These are phyloP conservation scores for Puccinia polysora DNA, from an alignment of 1,284 basidiomycete species.

Conservation along the genomic window DNA sequence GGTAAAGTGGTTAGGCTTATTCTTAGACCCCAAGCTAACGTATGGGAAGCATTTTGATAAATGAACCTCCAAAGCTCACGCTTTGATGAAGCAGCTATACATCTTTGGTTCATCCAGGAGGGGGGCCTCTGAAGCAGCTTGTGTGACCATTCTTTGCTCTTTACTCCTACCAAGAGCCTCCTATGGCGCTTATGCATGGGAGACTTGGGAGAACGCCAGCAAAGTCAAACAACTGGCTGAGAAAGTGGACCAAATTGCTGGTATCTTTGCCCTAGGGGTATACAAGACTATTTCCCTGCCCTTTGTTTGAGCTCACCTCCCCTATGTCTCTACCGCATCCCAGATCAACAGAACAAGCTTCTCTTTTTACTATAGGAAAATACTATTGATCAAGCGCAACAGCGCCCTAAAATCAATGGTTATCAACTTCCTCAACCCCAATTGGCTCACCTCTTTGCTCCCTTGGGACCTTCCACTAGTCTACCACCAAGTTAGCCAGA, in stretches of 20 bases:
- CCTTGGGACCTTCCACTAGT: too few relatives aligned
- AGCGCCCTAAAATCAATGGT: too few relatives aligned
- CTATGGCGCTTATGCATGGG: background rate
- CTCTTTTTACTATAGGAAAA: background rate
- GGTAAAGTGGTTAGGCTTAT: constrained; percentile 17
- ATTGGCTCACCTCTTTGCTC: too few relatives aligned
- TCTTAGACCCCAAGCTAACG: background rate
- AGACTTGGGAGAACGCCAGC: background rate
- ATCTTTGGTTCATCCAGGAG: background rate
- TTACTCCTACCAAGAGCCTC: background rate
- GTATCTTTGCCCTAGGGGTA: background rate
- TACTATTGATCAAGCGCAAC: too few relatives aligned
- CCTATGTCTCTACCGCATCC: background rate
- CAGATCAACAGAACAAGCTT: background rate
- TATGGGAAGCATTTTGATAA: background rate
- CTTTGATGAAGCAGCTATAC: background rate
- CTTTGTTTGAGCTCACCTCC: background rate
- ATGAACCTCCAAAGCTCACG: background rate
- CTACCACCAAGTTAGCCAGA: too few relatives aligned
- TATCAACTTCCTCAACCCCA: too few relatives aligned
- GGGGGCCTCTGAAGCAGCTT: background rate
- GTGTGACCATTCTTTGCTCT: background rate
- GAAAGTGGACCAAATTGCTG: background rate
- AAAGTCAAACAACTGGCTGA: background rate
- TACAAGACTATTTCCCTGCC: background rate